Percentiles rank a stretch among this genome's conserved stretches.
Evolutionary conservation across 306 rosid genomes (phyloP).

Genomic region (Hippophae gyantsensis): DNA sequence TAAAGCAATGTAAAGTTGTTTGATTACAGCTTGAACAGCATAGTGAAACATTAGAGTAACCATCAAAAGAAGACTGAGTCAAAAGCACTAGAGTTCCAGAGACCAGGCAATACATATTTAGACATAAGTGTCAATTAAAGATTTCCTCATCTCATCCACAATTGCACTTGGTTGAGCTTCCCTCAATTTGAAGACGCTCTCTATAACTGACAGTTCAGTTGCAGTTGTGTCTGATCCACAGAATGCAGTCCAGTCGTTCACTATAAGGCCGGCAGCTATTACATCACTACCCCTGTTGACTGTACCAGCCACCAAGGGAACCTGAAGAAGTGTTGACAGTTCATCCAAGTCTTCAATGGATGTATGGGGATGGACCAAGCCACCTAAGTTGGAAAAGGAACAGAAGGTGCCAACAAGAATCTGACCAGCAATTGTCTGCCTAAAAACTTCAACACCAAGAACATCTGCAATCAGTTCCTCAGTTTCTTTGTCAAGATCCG

Average conservation of each 20-base stretch:
- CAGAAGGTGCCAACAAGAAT: conserved; percentile 88
- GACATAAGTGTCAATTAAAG: conserved; percentile 64
- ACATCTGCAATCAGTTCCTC: conserved; percentile 91
- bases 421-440: conserved; percentile 89
- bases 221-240: conserved; percentile 96
- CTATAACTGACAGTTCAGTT: conserved; percentile 82
- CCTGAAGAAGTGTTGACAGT: conserved; percentile 90
- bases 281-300: conserved; percentile 92
- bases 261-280: conserved; percentile 72
- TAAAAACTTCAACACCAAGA: conserved; percentile 91
- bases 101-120: conserved; percentile 15
- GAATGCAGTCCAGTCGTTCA: conserved; percentile 95
- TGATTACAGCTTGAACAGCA: too few relatives aligned
- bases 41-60: too few relatives aligned
- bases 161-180: conserved; percentile 77
- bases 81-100: too few relatives aligned
- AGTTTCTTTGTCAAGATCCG: conserved; percentile 92
- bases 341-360: conserved; percentile 88
- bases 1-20: too few relatives aligned
- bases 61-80: too few relatives aligned
- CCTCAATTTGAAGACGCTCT: conserved; percentile 85
- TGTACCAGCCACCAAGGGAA: conserved; percentile 83
- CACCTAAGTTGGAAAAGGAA: conserved; percentile 78
- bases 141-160: conserved; percentile 86
- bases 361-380: conserved; percentile 95